These are phyloP conservation scores for Pseudogymnoascus sp. DNA, from an alignment of 2,329 filamentous ascomycete genomes.

Conservation along the genomic window DNA sequence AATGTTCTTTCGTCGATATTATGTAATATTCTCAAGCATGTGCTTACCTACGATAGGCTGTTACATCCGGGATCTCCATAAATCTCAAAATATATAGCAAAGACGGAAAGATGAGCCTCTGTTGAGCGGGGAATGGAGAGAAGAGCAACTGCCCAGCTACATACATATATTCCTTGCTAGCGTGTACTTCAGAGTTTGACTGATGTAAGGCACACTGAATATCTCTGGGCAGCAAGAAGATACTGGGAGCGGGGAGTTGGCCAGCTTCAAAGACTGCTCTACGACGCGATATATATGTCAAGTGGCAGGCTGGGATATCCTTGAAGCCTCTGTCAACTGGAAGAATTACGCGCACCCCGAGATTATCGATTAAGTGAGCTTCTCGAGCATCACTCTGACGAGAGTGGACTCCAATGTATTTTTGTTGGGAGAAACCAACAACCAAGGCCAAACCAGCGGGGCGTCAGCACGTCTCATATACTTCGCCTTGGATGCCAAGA, in stretches of 20 bases:
- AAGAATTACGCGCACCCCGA: neutral
- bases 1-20: neutral
- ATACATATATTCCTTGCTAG: neutral
- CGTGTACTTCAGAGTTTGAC: neutral
- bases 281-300: neutral
- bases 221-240: neutral
- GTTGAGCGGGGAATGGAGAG: neutral
- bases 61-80: neutral
- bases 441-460: neutral
- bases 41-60: neutral
- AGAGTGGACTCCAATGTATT: neutral
- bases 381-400: neutral
- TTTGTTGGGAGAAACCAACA: neutral
- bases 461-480: neutral
- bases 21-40: neutral
- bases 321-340: neutral
- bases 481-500: neutral
- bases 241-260: neutral
- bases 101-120: neutral
- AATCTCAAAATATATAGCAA: neutral
- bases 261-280: neutral
- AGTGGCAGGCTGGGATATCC: neutral
- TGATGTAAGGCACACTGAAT: neutral
- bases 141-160: neutral
- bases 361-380: neutral